These are phyloP conservation scores for Verticillium klebahnii DNA, from an alignment of 2,329 filamentous ascomycete genomes.

Conservation along the genomic window DNA sequence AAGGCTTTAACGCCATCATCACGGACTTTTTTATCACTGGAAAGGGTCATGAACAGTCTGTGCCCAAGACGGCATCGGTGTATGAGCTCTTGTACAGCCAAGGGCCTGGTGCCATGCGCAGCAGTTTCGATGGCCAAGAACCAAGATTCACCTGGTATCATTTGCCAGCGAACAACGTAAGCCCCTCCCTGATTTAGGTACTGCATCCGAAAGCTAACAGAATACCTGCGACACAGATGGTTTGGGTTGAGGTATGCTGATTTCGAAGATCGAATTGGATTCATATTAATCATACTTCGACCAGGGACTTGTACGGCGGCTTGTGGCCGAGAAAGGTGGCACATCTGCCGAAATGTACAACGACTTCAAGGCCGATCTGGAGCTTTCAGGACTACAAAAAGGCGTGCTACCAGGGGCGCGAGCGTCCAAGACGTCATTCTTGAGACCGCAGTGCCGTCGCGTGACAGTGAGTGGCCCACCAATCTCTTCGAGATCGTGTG, in stretches of 20 bases:
- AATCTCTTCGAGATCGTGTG: background rate
- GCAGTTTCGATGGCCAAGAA: background rate
- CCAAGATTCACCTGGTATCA: constrained; percentile 11
- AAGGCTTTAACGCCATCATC: constrained; percentile 7
- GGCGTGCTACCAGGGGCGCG: background rate
- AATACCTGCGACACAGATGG: background rate
- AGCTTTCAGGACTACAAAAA: background rate
- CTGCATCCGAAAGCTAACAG: background rate
- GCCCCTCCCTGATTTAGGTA: background rate
- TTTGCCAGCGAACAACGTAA: constrained; percentile 8
- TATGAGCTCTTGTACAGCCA: constrained; percentile 6
- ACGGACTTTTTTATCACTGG: constrained; percentile 4
- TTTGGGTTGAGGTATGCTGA: constrained; percentile 5
- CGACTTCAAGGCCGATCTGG: constrained; percentile 1
- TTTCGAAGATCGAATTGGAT: background rate
- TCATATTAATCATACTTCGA: background rate
- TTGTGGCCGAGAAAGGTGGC: constrained; percentile 3
- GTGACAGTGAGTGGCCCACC: background rate
- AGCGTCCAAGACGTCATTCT: background rate
- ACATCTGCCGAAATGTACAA: constrained; percentile 5
- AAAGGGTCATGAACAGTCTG: constrained; percentile 1
- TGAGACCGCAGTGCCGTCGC: background rate
- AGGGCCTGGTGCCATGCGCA: constrained; percentile 4
- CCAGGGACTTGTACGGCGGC: constrained; percentile 2
- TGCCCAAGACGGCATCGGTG: constrained; percentile 5